Evolutionary conservation across 495 filamentous ascomycete species (phyloP).

Genomic region (Penicillium verhagenii): DNA sequence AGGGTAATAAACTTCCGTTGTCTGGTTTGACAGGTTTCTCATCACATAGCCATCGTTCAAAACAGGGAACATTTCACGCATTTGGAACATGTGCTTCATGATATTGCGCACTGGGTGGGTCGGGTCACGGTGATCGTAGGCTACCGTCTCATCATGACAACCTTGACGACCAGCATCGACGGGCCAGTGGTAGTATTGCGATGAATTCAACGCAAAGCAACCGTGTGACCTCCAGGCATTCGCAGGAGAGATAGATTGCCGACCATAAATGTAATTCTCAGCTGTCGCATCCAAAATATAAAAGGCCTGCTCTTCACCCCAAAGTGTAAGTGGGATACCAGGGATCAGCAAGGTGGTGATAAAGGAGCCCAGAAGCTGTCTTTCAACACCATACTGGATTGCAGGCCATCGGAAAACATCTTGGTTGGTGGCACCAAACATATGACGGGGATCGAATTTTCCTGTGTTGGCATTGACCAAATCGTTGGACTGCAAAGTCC

Average conservation of each 20-base stretch:
- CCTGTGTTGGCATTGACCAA: conserved; percentile 63
- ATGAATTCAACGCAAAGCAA: conserved; percentile 58
- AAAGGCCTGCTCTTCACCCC: conserved; percentile 70
- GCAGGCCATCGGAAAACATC: conserved; percentile 78
- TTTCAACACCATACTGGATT: conserved; percentile 57
- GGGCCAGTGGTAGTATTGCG: conserved; percentile 60
- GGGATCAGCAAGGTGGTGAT: conserved; percentile 64
- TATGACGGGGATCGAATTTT: conserved; percentile 66
- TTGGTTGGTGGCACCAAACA: conserved; percentile 70
- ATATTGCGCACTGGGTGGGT: conserved; percentile 65
- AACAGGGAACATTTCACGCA: conserved; percentile 57
- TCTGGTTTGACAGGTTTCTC: conserved; percentile 56
- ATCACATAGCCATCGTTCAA: conserved; percentile 64
- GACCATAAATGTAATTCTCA: conserved; percentile 68
- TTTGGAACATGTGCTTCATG: conserved; percentile 63
- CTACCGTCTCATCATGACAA: conserved; percentile 55
- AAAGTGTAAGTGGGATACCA: conserved; percentile 64
- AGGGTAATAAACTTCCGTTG: conserved; percentile 44
- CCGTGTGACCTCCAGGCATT: conserved; percentile 69
- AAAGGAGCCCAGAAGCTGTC: conserved; percentile 60
- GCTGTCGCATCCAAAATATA: conserved; percentile 68
- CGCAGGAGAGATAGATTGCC: conserved; percentile 62
- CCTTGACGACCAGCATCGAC: conserved; percentile 51
- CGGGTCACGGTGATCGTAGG: conserved; percentile 68
- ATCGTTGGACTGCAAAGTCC: conserved; percentile 62